Percentiles rank a stretch among this genome's conserved stretches.
Conservation (phyloP, 139 green algal genomes). For the Chlorella sp. region DNA sequence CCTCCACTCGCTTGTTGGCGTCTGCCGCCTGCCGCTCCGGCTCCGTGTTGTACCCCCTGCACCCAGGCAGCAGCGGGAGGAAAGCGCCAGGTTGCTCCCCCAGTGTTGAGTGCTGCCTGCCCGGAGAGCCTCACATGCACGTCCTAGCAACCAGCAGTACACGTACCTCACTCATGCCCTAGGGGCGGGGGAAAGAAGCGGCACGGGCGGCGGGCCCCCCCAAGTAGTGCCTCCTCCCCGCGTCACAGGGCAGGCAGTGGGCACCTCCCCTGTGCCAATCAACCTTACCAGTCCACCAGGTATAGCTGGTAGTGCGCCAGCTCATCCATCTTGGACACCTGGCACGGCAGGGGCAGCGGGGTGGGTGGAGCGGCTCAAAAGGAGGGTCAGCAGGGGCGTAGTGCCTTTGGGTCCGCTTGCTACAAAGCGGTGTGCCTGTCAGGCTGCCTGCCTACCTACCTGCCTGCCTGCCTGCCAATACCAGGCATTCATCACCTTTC, state of each 20-base stretch:
- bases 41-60: slow-evolving; percentile 88
- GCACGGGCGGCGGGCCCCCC: no score
- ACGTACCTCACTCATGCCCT: no score
- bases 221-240: no score
- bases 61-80: no score
- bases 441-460: background rate
- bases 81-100: no score
- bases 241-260: no score
- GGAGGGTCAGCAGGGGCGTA: background rate
- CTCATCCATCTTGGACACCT: slow-evolving; percentile 63
- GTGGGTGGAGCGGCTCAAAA: background rate
- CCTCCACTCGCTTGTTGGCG: slow-evolving; percentile 41
- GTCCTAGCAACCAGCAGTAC: no score
- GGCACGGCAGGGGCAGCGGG: background rate
- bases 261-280: no score
- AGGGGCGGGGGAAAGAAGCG: no score
- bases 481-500: background rate
- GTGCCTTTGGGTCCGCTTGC: background rate
- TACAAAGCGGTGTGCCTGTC: background rate
- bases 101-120: no score
- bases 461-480: background rate
- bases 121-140: no score
- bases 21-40: slow-evolving; percentile 62
- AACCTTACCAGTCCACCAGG: slow-evolving; percentile 83
- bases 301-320: slow-evolving; percentile 80